phyloP scores from a whole-genome alignment of 768 basidiomycete species.

The Amanita pseudoporphyria region DNA sequence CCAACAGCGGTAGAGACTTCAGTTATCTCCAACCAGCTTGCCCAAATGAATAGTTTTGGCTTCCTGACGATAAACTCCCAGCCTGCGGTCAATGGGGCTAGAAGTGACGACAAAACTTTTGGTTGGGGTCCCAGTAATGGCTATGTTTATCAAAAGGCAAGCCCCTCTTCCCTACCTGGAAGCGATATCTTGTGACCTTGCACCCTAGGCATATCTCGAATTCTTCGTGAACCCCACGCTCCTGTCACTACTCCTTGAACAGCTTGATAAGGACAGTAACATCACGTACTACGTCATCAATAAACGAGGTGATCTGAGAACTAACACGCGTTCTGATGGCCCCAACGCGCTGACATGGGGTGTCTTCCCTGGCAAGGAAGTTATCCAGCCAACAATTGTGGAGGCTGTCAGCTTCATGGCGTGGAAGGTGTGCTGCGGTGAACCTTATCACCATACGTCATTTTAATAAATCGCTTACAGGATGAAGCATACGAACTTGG shows the following conservation, averaged over 20 bases:
- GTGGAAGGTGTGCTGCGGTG: slow-evolving; percentile 63
- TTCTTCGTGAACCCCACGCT: slow-evolving; percentile 82
- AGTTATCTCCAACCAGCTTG: slow-evolving; percentile 68
- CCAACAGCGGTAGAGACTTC: slow-evolving; percentile 77
- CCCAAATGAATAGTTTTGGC: slow-evolving; percentile 81
- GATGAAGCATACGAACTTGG: slow-evolving; percentile 95
- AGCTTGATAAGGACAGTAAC: slow-evolving; percentile 79
- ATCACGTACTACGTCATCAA: slow-evolving; percentile 98
- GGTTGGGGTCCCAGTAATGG: slow-evolving; percentile 95
- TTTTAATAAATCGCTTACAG: slow-evolving; percentile 25
- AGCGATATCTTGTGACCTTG: neutral
- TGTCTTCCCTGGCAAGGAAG: slow-evolving; percentile 95
- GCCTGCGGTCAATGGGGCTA: slow-evolving; percentile 86
- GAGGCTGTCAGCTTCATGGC: slow-evolving; percentile 98
- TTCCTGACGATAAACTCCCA: slow-evolving; percentile 98
- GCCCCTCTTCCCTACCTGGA: slow-evolving; percentile 1
- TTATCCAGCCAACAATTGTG: slow-evolving; percentile 92
- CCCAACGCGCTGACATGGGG: slow-evolving; percentile 99
- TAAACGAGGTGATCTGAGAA: slow-evolving; percentile 87
- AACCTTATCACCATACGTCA: neutral
- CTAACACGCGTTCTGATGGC: slow-evolving; percentile 91
- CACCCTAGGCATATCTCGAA: slow-evolving; percentile 79
- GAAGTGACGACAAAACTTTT: slow-evolving; percentile 75
- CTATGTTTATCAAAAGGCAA: slow-evolving; percentile 91
- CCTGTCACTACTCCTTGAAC: slow-evolving; percentile 59